Evolutionary conservation across 306 rosid species (phyloP).

Genomic region (Hippophae tibetana): DNA sequence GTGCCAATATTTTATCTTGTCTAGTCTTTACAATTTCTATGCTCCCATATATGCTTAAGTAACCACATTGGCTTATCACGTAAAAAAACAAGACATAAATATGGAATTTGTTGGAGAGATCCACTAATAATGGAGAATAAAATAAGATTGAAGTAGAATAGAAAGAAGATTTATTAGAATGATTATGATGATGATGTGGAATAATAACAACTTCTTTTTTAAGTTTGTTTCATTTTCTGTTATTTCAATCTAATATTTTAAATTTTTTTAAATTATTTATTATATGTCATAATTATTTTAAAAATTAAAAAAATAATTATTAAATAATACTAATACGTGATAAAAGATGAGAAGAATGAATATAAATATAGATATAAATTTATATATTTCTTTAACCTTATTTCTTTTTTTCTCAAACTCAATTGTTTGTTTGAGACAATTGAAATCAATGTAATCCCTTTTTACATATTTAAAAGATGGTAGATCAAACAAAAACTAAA

Average conservation of each 20-base stretch:
- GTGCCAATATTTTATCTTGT: no score
- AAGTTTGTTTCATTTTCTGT: constrained; percentile 32
- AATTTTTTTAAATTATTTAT: constrained; percentile 79
- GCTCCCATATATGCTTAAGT: no score
- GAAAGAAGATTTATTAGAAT: constrained; percentile 20
- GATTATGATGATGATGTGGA: constrained; percentile 22
- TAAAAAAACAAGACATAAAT: constrained; percentile 23
- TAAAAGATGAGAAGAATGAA: no score
- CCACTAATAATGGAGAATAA: constrained; percentile 19
- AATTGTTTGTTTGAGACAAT: constrained; percentile 42
- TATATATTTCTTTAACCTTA: no score
- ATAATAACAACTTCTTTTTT: background rate
- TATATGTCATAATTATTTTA: constrained; percentile 62
- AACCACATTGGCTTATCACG: constrained; percentile 1
- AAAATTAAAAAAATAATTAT: background rate
- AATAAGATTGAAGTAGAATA: constrained; percentile 22
- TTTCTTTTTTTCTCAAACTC: constrained; percentile 37
- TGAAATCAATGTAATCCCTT: constrained; percentile 2
- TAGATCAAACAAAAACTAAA: background rate
- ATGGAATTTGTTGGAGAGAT: constrained; percentile 24
- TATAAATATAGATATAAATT: no score
- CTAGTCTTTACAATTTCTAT: no score
- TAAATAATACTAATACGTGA: no score
- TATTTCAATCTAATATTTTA: constrained; percentile 68
- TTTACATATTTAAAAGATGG: background rate